phyloP scores from a whole-genome alignment of 228 moss, liverwort and hornwort species.

The Sphagnum magellanicum region DNA sequence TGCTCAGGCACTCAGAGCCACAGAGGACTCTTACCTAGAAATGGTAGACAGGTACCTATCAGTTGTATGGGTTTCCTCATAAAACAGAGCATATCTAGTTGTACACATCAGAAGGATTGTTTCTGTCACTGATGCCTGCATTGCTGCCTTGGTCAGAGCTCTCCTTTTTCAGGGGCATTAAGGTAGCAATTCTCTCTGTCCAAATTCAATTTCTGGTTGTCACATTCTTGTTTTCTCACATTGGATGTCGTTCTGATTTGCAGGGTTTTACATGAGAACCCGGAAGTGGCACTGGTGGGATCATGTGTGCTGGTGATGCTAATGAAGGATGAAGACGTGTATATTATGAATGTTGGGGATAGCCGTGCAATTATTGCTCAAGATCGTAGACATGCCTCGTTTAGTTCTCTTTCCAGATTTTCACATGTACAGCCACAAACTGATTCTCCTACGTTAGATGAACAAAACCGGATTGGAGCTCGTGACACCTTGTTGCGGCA shows the following conservation, averaged over 20 bases:
- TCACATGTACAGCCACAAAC: constrained; percentile 23
- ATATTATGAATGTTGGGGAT: constrained; percentile 98
- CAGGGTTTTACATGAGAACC: constrained; percentile 79
- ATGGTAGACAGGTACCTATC: constrained; percentile 73
- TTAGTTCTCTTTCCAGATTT: constrained; percentile 42
- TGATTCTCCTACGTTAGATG: constrained; percentile 42
- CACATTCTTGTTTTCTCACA: constrained; percentile 4
- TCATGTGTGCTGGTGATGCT: constrained; percentile 98
- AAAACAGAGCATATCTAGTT: no score
- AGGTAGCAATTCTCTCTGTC: neutral
- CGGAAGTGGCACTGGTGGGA: constrained; percentile 94
- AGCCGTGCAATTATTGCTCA: constrained; percentile 92
- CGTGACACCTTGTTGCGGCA: constrained; percentile 81
- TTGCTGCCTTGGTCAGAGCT: no score
- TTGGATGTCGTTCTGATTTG: constrained; percentile 2
- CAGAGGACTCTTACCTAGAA: constrained; percentile 92
- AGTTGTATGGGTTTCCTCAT: no score
- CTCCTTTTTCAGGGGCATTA: no score
- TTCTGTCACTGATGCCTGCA: no score
- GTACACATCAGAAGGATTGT: no score
- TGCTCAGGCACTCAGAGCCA: constrained; percentile 77
- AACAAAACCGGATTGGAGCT: constrained; percentile 61
- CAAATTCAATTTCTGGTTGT: neutral
- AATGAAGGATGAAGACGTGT: constrained; percentile 98
- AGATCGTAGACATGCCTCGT: constrained; percentile 47